These are phyloP conservation scores for Phlebiopsis flavidoalba DNA, from an alignment of 768 basidiomycete genomes.

Conservation along the genomic window DNA sequence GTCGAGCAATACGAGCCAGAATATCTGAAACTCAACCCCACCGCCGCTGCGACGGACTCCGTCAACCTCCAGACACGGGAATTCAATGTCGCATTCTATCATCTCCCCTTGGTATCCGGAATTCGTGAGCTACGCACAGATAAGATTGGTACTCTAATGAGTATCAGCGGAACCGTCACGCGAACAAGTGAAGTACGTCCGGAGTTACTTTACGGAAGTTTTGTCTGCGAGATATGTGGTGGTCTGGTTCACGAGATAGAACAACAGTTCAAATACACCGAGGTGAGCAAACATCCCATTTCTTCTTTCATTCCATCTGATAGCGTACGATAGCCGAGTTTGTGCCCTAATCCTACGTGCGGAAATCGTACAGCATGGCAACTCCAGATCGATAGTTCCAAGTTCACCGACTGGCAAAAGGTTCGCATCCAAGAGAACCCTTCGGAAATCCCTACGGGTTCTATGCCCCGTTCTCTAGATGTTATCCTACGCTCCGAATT, in stretches of 20 bases:
- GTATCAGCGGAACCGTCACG: constrained; percentile 96
- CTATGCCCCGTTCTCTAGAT: constrained; percentile 96
- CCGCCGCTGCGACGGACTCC: constrained; percentile 81
- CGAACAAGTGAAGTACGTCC: constrained; percentile 96
- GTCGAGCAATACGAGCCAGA: constrained; percentile 88
- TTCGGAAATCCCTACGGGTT: constrained; percentile 97
- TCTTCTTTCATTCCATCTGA: constrained; percentile 6
- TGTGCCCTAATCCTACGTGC: constrained; percentile 94
- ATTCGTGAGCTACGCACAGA: constrained; percentile 92
- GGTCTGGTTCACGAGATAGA: constrained; percentile 89
- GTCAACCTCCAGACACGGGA: constrained; percentile 88
- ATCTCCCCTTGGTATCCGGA: constrained; percentile 87
- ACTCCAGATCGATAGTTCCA: constrained; percentile 91
- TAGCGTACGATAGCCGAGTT: constrained; percentile 55
- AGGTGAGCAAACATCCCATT: constrained; percentile 48
- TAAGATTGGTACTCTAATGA: constrained; percentile 90
- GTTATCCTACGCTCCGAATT: constrained; percentile 93
- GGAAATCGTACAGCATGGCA: constrained; percentile 89
- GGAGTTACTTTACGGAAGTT: constrained; percentile 89
- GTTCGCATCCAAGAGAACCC: constrained; percentile 98
- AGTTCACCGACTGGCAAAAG: constrained; percentile 99
- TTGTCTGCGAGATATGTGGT: constrained; percentile 85
- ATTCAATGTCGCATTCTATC: constrained; percentile 94
- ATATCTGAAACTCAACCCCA: constrained; percentile 92
- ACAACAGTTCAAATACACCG: constrained; percentile 99